Base-by-base conservation (phyloP, 2,329 filamentous ascomycete species). In the Myrmaecium sp. region DNA sequence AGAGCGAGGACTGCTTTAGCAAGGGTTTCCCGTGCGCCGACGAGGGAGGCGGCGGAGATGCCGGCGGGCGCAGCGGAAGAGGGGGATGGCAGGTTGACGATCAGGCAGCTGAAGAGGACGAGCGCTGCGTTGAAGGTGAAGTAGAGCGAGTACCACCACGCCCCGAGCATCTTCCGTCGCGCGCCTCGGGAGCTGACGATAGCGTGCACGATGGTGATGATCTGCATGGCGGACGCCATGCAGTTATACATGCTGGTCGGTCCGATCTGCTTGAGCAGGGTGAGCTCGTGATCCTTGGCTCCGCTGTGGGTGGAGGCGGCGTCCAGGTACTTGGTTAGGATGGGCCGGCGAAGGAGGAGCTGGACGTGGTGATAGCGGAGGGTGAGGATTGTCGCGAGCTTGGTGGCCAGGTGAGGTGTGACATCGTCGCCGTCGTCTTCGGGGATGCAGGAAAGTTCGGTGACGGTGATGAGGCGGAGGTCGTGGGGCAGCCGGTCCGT, bases 301-400 rank as follows among this genome's bases (percentile, higher is more conserved):
- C 23, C 25, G 18, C 33, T 30, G 14, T 32, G 27, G 17, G 17
- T 12, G 21, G 16, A 29, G 17, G 26, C 9, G 34, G 30, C 16
- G 10, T 49, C 44, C 5, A 60, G 34, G 17, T 55, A 51, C 26
- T 46, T 49, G 14, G 48, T 48, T 1, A 60, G 41, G 6, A 57
- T 37, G 5, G 51, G 51, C 2, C 57, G 44, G 25, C 60, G 56
- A 2, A 57, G 29, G 3, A 61, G 43, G 4, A 59, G 44, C 3
- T 48, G 47, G 3, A 55, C 34, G 30, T 60, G 57, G 11, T 48
- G 43, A 30, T 54, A 55, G n/a, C 57, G 46, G 10, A 60, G 30
- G 0, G 50, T 51, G 0, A 61, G 40, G 3, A 66, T 54, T 5
- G 62, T 42, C 3, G 49, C 46, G 20, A 61, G 52, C 38, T 46